phyloP scores from a whole-genome alignment of 768 basidiomycete species.

The Cystobasidium tubakii region DNA sequence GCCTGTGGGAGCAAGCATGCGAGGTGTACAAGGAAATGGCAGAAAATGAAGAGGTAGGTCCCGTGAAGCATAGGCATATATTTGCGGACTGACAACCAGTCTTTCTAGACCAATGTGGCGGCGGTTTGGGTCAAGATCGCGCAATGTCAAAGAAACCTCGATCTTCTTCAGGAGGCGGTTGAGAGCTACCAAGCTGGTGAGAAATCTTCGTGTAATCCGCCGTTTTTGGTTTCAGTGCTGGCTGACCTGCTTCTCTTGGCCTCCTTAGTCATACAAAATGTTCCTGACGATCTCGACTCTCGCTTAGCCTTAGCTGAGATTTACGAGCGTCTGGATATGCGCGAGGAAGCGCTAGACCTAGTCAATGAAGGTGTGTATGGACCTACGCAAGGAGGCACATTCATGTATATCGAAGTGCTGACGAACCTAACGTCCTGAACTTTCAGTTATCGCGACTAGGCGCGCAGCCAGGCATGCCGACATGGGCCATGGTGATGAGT shows the following conservation, averaged over 20 bases:
- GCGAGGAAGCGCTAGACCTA: conserved; percentile 71
- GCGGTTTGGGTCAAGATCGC: conserved; percentile 61
- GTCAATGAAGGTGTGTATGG: conserved; percentile 66
- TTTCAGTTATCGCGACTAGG: conserved; percentile 27
- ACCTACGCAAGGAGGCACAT: not conserved
- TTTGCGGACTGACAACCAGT: not conserved
- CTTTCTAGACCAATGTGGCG: conserved; percentile 42
- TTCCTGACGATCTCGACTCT: conserved; percentile 70
- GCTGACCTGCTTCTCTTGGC: conserved; percentile 46
- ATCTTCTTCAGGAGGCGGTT: conserved; percentile 68
- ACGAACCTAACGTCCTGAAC: not conserved
- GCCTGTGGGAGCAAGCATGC: conserved; percentile 70
- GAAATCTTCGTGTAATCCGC: conserved; percentile 51
- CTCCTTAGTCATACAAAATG: conserved; percentile 59
- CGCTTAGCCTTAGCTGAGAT: conserved; percentile 86
- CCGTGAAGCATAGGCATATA: not conserved
- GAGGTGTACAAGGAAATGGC: conserved; percentile 74
- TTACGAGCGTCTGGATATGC: conserved; percentile 75
- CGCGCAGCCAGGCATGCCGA: conserved; percentile 46
- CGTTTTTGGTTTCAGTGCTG: not conserved
- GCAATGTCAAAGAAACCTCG: conserved; percentile 69
- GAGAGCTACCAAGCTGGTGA: conserved; percentile 65
- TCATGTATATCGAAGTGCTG: not conserved
- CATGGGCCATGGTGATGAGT: not conserved
- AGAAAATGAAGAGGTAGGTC: conserved; percentile 62